phyloP scores from a whole-genome alignment of 2,329 filamentous ascomycete species.

The Ophiostoma fasciatum region DNA sequence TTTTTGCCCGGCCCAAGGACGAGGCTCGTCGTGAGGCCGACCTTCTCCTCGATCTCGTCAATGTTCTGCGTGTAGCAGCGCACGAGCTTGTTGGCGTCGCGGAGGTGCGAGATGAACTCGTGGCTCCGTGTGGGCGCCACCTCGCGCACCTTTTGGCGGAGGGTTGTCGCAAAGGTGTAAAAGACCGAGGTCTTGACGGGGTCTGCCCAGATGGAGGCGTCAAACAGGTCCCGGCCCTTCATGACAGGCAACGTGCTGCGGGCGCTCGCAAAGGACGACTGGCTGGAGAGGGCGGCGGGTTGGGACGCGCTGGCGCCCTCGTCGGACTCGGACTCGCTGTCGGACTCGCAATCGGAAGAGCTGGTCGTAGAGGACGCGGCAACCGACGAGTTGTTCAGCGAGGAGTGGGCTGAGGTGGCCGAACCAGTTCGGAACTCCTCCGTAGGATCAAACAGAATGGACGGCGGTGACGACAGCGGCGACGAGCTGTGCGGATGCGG shows the following conservation, averaged over 20 bases:
- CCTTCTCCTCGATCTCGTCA: constrained; percentile 56
- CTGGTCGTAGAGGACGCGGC: constrained; percentile 2
- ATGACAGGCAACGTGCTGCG: constrained; percentile 37
- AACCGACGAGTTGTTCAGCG: constrained; percentile 20
- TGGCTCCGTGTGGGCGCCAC: constrained; percentile 51
- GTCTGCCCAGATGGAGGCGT: constrained; percentile 55
- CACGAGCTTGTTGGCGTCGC: constrained; percentile 52
- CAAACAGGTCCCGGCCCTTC: constrained; percentile 58
- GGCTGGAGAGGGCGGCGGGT: constrained; percentile 20
- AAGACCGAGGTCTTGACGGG: constrained; percentile 54
- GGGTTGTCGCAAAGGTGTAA: constrained; percentile 54
- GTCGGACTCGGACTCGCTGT: constrained; percentile 20
- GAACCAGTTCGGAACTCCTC: constrained; percentile 16
- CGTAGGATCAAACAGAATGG: constrained; percentile 36
- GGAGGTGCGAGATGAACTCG: constrained; percentile 51
- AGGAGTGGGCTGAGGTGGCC: constrained; percentile 22
- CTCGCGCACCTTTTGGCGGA: constrained; percentile 48
- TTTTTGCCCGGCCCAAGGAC: constrained; percentile 45
- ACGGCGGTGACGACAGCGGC: constrained; percentile 42
- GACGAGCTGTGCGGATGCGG: constrained; percentile 27
- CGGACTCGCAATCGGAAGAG: constrained; percentile 1
- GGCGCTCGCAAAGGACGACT: constrained; percentile 16
- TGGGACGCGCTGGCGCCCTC: constrained; percentile 28
- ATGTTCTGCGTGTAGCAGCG: constrained; percentile 66
- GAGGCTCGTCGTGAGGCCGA: constrained; percentile 50